Evolutionary conservation across 2,329 filamentous ascomycete species (phyloP), one percentile per base, ranked within the genome.

Genomic region (Arthrobotrys musiformis): DNA sequence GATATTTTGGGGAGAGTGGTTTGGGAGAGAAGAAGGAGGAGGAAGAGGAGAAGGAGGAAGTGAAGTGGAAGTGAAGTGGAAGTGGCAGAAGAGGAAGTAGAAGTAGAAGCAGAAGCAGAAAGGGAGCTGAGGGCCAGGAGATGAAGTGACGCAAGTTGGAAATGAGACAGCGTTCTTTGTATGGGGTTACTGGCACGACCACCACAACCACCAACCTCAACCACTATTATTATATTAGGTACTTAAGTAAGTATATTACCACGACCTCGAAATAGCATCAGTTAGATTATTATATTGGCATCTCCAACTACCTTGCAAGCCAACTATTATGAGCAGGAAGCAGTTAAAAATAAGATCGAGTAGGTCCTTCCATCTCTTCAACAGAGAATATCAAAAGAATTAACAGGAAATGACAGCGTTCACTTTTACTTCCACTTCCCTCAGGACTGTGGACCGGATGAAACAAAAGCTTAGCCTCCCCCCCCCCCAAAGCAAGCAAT

Each of bases 131-230:
- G 46, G 68, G 50, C 37, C 46, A 66, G 48, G 69, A 52, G 67
- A 64, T 66, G 69, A 58, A 66, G 69, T 73, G 69, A 73, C 61
- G 69, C 69, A 73, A 67, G 60, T 58, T 58, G 60, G 68, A 64
- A 72, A 64, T 70, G 67, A 62, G 67, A 30, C 33, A 44, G 22
- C 37, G 40, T 37, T 46, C 54, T 40, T 50, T 56, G 54, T 58
- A 58, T 58, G 54, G 54, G 54, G 54, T 54, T 42, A 42, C 37
- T 42, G 40, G 40, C 54, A 40, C 54, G 5, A 50, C 9, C 22
- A n/a, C 7, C 24, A 26, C 22, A 24, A 66, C 37, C 33, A 24
- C 40, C 61, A 7, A 26, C 30, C 62, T 28, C 33, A 26, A 61
- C 28, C n/a, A n/a, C n/a, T n/a, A n/a, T n/a, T n/a, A n/a, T n/a